phyloP scores from a whole-genome alignment of 2,329 filamentous ascomycete genomes.

The Elsinoe arachidis region DNA sequence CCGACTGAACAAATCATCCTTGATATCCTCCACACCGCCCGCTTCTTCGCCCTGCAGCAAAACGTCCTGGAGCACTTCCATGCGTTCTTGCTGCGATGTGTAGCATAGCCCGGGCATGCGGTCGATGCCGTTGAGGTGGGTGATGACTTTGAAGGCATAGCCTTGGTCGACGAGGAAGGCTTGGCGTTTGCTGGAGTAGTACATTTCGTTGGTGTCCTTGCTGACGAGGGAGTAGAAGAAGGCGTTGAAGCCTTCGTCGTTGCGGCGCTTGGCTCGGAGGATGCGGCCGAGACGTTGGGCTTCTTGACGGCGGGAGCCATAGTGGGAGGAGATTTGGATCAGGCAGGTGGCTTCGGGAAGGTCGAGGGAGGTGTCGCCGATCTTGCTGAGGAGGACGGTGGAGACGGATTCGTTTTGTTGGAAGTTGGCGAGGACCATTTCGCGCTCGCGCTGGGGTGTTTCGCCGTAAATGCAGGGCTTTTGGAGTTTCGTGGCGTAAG shows the following conservation, averaged over 20 bases:
- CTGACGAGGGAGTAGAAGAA: conserved; percentile 98
- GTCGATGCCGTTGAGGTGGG: conserved; percentile 84
- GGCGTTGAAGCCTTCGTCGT: conserved; percentile 97
- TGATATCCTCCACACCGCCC: conserved; percentile 60
- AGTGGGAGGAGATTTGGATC: conserved; percentile 96
- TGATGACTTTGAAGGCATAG: conserved; percentile 98
- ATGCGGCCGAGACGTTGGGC: conserved; percentile 90
- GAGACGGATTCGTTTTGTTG: conserved; percentile 85
- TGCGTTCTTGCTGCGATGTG: conserved; percentile 66
- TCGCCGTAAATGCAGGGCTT: conserved; percentile 90
- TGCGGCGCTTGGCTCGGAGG: conserved; percentile 85
- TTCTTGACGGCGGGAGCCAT: conserved; percentile 92
- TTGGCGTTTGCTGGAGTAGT: conserved; percentile 90
- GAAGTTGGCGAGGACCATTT: conserved; percentile 85
- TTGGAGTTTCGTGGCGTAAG: conserved; percentile 72
- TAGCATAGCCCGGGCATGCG: conserved; percentile 74
- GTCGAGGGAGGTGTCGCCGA: conserved; percentile 96
- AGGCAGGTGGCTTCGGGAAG: conserved; percentile 91
- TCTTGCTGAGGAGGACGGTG: conserved; percentile 93
- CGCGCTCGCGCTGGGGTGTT: conserved; percentile 75
- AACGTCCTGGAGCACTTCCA: conserved; percentile 80
- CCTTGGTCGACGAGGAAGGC: conserved; percentile 96
- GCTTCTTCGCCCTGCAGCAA: conserved; percentile 76
- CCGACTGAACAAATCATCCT: conserved; percentile 56
- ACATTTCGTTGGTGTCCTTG: conserved; percentile 97